Conservation (phyloP, 768 basidiomycete genomes). For the Holtermannia corniformis region DNA sequence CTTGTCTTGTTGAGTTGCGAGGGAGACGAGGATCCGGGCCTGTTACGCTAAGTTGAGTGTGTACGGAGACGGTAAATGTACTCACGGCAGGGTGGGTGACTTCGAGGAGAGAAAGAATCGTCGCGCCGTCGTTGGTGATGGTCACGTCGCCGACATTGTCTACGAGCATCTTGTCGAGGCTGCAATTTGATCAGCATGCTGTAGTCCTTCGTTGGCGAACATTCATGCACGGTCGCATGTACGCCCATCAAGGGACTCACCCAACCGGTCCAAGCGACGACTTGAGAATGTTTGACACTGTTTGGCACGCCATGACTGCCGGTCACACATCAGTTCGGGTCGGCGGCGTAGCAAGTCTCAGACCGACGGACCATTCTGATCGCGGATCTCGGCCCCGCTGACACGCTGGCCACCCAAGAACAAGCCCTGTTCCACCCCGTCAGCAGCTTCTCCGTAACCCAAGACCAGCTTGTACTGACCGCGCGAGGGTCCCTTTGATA, state of each 20-base stretch:
- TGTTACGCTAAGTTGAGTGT: slow-evolving; percentile 4
- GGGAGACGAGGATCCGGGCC: slow-evolving; percentile 84
- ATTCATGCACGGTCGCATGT: background rate
- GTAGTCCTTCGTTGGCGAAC: background rate
- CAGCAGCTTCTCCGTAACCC: too few species aligned
- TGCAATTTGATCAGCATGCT: slow-evolving; percentile 2
- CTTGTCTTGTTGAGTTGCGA: slow-evolving; percentile 98
- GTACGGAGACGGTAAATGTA: background rate
- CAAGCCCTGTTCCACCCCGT: slow-evolving; percentile 49
- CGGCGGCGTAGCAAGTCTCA: background rate
- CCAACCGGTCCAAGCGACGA: slow-evolving; percentile 91
- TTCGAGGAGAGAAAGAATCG: slow-evolving; percentile 85
- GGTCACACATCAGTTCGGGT: slow-evolving; percentile 11
- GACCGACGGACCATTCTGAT: slow-evolving; percentile 73
- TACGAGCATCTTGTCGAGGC: slow-evolving; percentile 59
- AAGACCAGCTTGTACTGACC: slow-evolving; percentile 16
- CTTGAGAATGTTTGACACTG: slow-evolving; percentile 96
- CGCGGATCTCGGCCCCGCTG: slow-evolving; percentile 88
- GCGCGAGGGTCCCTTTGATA: slow-evolving; percentile 42
- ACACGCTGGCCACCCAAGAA: slow-evolving; percentile 91
- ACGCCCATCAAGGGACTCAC: slow-evolving; percentile 59
- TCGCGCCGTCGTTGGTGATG: slow-evolving; percentile 98
- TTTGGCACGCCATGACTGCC: slow-evolving; percentile 83
- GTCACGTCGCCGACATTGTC: slow-evolving; percentile 99
- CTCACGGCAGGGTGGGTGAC: slow-evolving; percentile 91